phyloP scores from a whole-genome alignment of 2,329 filamentous ascomycete genomes.

The Neobulgaria alba region DNA sequence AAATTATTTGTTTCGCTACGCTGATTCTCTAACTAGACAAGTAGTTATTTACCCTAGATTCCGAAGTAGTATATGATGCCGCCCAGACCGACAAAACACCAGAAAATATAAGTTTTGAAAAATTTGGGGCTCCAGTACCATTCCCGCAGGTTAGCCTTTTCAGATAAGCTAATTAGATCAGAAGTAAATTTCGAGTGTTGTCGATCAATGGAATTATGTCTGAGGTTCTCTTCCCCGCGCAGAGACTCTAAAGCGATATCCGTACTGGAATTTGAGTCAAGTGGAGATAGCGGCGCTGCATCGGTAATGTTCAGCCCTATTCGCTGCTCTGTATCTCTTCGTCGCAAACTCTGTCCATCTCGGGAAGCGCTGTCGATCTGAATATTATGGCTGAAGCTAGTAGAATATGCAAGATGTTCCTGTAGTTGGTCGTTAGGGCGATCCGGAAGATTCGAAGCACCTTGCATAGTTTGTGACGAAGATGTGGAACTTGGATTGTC shows the following conservation, averaged over 20 bases:
- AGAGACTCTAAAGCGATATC: no score
- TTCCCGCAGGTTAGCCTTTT: background rate
- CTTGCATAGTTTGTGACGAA: no score
- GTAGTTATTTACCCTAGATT: no score
- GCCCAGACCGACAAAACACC: background rate
- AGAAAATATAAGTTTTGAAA: background rate
- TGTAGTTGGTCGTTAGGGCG: background rate
- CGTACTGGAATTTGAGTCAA: no score
- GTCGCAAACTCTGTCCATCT: background rate
- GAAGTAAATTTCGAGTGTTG: background rate
- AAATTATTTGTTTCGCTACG: no score
- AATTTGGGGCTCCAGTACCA: background rate
- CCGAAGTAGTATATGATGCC: background rate
- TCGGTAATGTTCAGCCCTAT: background rate
- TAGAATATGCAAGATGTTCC: background rate
- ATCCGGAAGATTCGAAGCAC: no score
- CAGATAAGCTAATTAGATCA: background rate
- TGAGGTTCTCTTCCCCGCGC: background rate
- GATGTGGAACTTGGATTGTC: background rate
- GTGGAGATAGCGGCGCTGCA: background rate
- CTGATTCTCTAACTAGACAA: no score
- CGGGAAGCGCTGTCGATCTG: background rate
- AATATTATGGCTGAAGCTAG: background rate
- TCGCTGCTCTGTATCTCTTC: background rate
- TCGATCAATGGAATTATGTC: background rate